Evolutionary conservation across 768 basidiomycete species (phyloP).

Genomic region (Rhodotorula paludigena): DNA sequence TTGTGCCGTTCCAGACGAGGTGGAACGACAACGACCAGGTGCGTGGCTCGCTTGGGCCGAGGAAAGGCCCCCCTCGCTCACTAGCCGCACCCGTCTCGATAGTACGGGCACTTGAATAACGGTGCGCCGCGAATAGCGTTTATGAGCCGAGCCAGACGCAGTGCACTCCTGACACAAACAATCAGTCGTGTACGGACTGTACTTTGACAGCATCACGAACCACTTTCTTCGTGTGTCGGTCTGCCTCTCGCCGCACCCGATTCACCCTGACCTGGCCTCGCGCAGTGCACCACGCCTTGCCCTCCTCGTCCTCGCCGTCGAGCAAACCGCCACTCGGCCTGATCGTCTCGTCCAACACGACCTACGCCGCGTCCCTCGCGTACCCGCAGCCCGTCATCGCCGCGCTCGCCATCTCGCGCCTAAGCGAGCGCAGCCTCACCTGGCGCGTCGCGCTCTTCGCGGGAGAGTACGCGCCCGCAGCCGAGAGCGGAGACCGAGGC

Average conservation of each 20-base stretch:
- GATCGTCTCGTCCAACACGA: conserved; percentile 7
- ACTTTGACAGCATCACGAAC: conserved; percentile 17
- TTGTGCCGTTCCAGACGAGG: neutral
- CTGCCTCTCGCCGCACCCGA: neutral
- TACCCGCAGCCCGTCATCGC: conserved; percentile 23
- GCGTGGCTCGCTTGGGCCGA: neutral
- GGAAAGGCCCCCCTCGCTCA: neutral
- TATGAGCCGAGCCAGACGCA: too few relatives aligned
- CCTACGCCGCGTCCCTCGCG: neutral
- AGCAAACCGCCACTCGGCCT: conserved; percentile 23
- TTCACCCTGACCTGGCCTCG: neutral
- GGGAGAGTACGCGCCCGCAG: neutral
- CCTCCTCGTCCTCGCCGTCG: neutral
- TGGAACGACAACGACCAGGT: conserved; percentile 24
- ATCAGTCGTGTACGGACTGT: conserved; percentile 6
- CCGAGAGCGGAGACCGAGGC: neutral
- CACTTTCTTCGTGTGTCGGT: neutral
- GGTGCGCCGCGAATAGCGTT: too few relatives aligned
- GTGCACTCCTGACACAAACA: too few relatives aligned
- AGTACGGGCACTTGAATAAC: conserved; percentile 27
- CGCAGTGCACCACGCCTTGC: neutral
- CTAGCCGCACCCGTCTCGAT: neutral
- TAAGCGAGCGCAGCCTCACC: neutral
- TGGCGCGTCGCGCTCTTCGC: conserved; percentile 20
- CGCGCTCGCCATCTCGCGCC: neutral